Evolutionary conservation across 169 alveolate species (phyloP).

Genomic region (Perkinsus olseni): DNA sequence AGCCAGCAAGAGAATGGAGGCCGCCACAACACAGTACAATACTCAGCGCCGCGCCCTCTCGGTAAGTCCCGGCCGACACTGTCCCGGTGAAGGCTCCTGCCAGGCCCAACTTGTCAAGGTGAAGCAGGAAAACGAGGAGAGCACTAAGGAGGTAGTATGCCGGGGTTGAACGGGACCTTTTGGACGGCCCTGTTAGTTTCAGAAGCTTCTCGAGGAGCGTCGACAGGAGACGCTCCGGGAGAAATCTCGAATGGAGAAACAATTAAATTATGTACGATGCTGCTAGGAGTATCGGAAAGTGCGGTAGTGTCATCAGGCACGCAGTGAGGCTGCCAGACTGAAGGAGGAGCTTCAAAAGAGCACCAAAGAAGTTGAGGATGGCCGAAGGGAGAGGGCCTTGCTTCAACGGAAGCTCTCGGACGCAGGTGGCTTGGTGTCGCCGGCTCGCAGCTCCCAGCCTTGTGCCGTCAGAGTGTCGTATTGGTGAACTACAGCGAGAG

Average conservation of each 20-base stretch:
- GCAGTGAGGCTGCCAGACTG: background rate
- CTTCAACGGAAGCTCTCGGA: background rate
- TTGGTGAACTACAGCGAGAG: background rate
- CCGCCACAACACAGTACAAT: background rate
- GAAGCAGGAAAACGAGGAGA: background rate
- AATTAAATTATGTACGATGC: background rate
- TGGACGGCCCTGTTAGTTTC: background rate
- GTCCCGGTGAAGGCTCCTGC: background rate
- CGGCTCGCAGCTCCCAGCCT: background rate
- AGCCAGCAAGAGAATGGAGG: background rate
- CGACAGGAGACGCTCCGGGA: background rate
- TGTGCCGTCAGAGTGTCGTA: background rate
- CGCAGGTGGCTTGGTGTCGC: background rate
- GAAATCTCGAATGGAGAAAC: background rate
- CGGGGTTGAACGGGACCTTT: background rate
- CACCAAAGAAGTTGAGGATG: background rate
- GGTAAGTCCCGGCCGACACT: background rate
- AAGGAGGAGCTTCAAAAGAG: background rate
- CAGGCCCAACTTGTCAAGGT: background rate
- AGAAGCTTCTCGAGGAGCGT: background rate
- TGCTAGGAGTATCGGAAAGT: background rate
- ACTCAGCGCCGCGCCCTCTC: background rate
- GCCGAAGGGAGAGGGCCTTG: background rate
- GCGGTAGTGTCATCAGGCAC: background rate
- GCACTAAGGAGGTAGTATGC: background rate